phyloP scores from a whole-genome alignment of 2,329 filamentous ascomycete species.

The Fusarium sp. region DNA sequence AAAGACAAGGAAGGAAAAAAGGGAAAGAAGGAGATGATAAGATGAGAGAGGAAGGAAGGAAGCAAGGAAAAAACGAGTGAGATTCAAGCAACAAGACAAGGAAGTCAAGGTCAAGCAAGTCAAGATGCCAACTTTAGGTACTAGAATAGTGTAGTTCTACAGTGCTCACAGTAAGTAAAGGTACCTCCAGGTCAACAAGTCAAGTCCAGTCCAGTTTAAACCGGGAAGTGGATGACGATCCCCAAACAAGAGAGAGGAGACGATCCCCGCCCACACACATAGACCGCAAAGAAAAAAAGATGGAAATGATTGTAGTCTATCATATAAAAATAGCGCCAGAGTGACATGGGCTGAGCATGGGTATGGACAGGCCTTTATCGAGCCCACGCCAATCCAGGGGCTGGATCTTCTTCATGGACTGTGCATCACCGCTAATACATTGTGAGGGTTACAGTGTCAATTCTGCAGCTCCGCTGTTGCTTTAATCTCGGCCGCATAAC shows the following conservation, averaged over 20 bases:
- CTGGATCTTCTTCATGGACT: constrained; percentile 8
- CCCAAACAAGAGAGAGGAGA: constrained; percentile 35
- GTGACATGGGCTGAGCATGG: constrained; percentile 31
- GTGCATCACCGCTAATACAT: constrained; percentile 6
- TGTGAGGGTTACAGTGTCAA: constrained; percentile 36
- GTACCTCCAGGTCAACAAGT: background rate
- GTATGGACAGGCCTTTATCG: constrained; percentile 44
- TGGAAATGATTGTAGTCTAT: constrained; percentile 19
- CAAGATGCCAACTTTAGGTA: background rate
- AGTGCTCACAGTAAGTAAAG: background rate
- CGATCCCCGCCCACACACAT: constrained; percentile 33
- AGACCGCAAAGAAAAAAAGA: constrained; percentile 2
- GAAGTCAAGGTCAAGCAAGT: constrained; percentile 9
- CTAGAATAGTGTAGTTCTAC: background rate
- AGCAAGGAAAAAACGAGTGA: constrained; percentile 30
- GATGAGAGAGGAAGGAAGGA: constrained; percentile 11
- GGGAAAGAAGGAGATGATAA: constrained; percentile 17
- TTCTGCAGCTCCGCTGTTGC: constrained; percentile 23
- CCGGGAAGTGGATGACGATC: constrained; percentile 47
- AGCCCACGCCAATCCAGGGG: constrained; percentile 43
- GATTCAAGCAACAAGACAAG: constrained; percentile 22
- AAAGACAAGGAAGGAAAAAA: constrained; percentile 8
- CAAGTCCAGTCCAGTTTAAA: constrained; percentile 29
- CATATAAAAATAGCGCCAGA: constrained; percentile 9
- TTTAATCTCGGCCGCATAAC: constrained; percentile 48